A percentile compares a stretch with the other conserved stretches of the same genome.
These are phyloP conservation scores for Apiospora marii DNA, from an alignment of 2,329 filamentous ascomycete genomes.

Conservation along the genomic window DNA sequence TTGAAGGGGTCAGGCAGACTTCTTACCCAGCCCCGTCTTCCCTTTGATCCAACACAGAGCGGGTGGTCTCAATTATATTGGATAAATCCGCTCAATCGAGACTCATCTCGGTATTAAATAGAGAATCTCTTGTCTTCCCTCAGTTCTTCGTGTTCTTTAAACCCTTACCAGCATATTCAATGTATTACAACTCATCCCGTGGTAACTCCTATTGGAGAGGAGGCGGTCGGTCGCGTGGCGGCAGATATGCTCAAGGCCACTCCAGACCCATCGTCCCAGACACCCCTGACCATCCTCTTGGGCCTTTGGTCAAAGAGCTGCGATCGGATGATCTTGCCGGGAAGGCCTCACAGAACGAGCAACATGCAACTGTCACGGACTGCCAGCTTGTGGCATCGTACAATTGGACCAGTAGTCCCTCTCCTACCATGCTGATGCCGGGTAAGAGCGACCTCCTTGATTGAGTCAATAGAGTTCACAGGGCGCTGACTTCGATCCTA, in stretches of 20 bases:
- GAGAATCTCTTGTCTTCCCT: too few species aligned
- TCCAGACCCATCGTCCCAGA: background rate
- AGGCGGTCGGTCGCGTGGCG: background rate
- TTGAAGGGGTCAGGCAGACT: background rate
- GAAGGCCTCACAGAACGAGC: background rate
- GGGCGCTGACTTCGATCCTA: background rate
- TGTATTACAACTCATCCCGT: background rate
- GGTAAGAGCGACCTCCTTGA: conserved; percentile 34
- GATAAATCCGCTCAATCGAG: background rate
- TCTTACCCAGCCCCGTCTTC: background rate
- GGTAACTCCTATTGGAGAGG: conserved; percentile 1
- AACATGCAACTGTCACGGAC: conserved; percentile 23
- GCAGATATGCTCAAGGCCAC: background rate
- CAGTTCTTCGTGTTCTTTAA: background rate
- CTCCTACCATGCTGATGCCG: conserved; percentile 43
- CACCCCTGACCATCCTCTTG: conserved; percentile 25
- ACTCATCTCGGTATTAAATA: background rate
- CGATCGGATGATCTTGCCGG: background rate
- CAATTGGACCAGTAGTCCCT: conserved; percentile 44
- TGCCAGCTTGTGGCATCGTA: conserved; percentile 43
- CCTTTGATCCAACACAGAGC: background rate
- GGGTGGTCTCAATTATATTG: background rate
- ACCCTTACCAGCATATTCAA: background rate
- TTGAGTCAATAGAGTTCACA: background rate
- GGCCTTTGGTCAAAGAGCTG: conserved; percentile 23